Percentiles rank a stretch among this genome's conserved stretches.
These are phyloP conservation scores for Colletotrichum spinosum DNA, from an alignment of 2,329 filamentous ascomycete species.

Conservation along the genomic window DNA sequence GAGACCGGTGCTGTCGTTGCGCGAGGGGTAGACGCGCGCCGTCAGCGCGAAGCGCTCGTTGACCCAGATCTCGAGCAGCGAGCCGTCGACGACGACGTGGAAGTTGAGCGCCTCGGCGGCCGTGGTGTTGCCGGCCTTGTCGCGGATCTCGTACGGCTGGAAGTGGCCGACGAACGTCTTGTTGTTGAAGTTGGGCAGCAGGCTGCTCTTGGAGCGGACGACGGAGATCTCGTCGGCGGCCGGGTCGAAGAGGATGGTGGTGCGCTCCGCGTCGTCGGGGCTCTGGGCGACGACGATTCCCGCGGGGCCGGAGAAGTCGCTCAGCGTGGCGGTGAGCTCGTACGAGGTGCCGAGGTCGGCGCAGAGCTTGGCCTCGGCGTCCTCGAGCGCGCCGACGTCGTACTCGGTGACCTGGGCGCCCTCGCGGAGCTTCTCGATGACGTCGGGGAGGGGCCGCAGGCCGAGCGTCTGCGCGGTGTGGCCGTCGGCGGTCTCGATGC, in stretches of 20 bases:
- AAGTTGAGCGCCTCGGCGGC: constrained; percentile 31
- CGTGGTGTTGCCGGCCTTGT: neutral
- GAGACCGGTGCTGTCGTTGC: constrained; percentile 36
- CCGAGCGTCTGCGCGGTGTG: constrained; percentile 37
- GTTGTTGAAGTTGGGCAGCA: constrained; percentile 38
- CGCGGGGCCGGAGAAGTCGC: constrained; percentile 15
- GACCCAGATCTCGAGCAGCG: constrained; percentile 38
- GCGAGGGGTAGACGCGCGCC: constrained; percentile 37
- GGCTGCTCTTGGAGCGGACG: constrained; percentile 34
- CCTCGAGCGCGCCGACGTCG: constrained; percentile 23
- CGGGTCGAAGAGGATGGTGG: constrained; percentile 34
- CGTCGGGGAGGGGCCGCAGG: constrained; percentile 33
- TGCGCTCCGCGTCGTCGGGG: constrained; percentile 34
- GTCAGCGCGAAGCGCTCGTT: constrained; percentile 38
- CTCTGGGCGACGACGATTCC: constrained; percentile 37
- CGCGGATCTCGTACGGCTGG: constrained; percentile 29
- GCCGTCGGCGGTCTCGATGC: constrained; percentile 25
- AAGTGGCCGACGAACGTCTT: constrained; percentile 35
- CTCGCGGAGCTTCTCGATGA: constrained; percentile 33
- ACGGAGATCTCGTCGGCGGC: constrained; percentile 27
- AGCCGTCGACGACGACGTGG: constrained; percentile 34
- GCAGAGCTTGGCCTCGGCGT: constrained; percentile 15
- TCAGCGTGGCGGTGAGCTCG: constrained; percentile 37
- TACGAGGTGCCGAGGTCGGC: constrained; percentile 32
- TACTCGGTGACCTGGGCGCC: constrained; percentile 26